Percentiles rank a stretch among this genome's conserved stretches.
Evolutionary conservation across 2,329 filamentous ascomycete genomes (phyloP).

Genomic region (Ilyonectria mors-panacis): DNA sequence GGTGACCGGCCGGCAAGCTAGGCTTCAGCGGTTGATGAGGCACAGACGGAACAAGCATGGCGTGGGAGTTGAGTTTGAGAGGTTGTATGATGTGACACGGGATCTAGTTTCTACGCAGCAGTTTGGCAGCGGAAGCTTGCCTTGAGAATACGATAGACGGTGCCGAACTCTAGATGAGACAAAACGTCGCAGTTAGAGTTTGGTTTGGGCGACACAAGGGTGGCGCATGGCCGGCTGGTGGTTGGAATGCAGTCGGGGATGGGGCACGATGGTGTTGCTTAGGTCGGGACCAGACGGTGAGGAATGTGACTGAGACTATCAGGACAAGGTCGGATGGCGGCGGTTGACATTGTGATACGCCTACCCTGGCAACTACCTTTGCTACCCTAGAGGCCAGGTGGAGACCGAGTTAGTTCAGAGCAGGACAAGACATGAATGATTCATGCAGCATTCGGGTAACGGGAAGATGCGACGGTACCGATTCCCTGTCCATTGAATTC

Average conservation of each 20-base stretch:
- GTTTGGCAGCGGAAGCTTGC: constrained; percentile 27
- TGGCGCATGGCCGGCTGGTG: constrained; percentile 33
- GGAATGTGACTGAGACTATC: constrained; percentile 46
- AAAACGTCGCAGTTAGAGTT: constrained; percentile 41
- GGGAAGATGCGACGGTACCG: background rate
- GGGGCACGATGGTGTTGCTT: constrained; percentile 25
- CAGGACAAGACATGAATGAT: background rate
- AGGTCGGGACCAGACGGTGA: constrained; percentile 29
- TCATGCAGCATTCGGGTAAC: background rate
- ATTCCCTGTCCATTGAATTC: background rate
- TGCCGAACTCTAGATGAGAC: constrained; percentile 41
- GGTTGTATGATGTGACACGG: constrained; percentile 19
- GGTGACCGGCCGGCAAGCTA: background rate
- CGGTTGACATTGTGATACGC: constrained; percentile 3
- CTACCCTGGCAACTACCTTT: constrained; percentile 12
- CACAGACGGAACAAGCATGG: constrained; percentile 22
- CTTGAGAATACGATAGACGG: constrained; percentile 25
- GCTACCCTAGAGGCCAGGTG: constrained; percentile 18
- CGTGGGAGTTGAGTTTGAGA: constrained; percentile 7
- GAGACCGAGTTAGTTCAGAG: background rate
- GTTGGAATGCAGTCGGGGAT: constrained; percentile 40
- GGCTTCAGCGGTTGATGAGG: background rate
- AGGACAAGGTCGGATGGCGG: constrained; percentile 24
- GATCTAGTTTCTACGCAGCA: constrained; percentile 20
- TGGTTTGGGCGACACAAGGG: constrained; percentile 32